These are phyloP conservation scores for Madurella fahalii DNA, from an alignment of 2,329 filamentous ascomycete species.

Conservation along the genomic window DNA sequence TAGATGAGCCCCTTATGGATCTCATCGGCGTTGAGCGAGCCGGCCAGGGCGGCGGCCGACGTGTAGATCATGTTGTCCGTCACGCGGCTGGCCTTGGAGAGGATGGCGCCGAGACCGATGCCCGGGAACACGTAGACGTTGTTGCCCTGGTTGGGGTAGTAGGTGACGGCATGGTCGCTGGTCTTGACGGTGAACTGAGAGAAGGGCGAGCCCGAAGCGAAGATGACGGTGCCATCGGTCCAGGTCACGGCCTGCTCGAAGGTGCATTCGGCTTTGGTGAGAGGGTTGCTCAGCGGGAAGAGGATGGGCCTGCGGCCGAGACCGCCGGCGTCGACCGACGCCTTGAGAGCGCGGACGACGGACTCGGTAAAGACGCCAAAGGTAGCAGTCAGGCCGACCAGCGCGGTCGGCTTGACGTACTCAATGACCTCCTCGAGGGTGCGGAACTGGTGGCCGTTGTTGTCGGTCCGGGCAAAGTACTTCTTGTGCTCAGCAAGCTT, in stretches of 20 bases:
- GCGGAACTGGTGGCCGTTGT: conserved; percentile 65
- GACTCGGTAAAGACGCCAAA: conserved; percentile 91
- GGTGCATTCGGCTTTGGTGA: conserved; percentile 95
- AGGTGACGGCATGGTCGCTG: conserved; percentile 57
- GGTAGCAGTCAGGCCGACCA: conserved; percentile 91
- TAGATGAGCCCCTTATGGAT: conserved; percentile 81
- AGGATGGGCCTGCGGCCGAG: conserved; percentile 79
- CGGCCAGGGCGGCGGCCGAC: conserved; percentile 75
- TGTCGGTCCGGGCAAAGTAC: conserved; percentile 63
- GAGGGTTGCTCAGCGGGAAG: conserved; percentile 94
- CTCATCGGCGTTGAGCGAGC: conserved; percentile 76
- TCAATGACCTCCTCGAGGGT: conserved; percentile 88
- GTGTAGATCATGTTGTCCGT: conserved; percentile 98
- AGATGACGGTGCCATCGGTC: conserved; percentile 88
- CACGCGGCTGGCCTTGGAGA: conserved; percentile 79
- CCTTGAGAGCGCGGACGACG: conserved; percentile 68
- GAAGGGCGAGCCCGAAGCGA: conserved; percentile 94
- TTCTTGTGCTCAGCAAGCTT: conserved; percentile 87
- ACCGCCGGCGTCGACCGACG: conserved; percentile 58
- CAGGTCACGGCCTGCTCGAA: conserved; percentile 89
- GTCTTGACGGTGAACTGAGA: conserved; percentile 63
- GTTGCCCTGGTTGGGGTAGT: conserved; percentile 81
- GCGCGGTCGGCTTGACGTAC: conserved; percentile 88
- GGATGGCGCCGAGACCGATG: conserved; percentile 87
- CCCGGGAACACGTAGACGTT: conserved; percentile 94